phyloP scores from a whole-genome alignment of 2,329 filamentous ascomycete genomes.

The Cladosporium cucumerinum region DNA sequence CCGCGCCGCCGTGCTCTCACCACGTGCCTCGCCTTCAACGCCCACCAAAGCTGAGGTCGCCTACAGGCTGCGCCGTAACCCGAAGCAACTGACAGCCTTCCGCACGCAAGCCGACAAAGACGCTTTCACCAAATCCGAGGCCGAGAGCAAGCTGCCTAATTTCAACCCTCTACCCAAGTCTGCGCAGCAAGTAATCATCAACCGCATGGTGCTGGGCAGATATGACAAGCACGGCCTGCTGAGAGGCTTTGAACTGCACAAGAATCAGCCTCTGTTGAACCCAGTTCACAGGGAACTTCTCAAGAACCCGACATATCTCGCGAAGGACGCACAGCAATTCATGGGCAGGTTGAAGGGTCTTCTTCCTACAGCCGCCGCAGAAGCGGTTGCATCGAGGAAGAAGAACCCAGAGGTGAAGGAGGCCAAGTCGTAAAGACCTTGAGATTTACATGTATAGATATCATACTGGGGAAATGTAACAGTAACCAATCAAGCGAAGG shows the following conservation, averaged over 20 bases:
- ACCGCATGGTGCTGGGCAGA: constrained; percentile 27
- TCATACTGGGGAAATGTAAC: constrained; percentile 4
- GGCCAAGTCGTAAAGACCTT: background rate
- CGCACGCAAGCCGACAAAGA: constrained; percentile 19
- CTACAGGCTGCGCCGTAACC: constrained; percentile 19
- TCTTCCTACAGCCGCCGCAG: constrained; percentile 16
- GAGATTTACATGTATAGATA: background rate
- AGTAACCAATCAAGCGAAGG: background rate
- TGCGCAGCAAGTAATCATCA: constrained; percentile 20
- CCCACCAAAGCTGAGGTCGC: constrained; percentile 19
- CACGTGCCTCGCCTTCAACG: background rate
- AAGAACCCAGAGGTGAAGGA: background rate
- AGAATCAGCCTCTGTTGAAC: constrained; percentile 27
- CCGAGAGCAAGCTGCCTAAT: constrained; percentile 21
- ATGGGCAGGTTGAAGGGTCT: constrained; percentile 32
- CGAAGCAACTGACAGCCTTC: constrained; percentile 23
- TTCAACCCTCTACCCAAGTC: constrained; percentile 8
- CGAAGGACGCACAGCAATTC: constrained; percentile 32
- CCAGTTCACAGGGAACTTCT: constrained; percentile 21
- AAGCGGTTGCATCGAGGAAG: background rate
- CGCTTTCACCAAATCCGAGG: constrained; percentile 19
- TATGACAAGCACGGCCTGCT: constrained; percentile 24
- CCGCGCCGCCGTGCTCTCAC: constrained; percentile 22
- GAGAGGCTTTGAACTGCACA: constrained; percentile 17
- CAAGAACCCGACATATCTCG: constrained; percentile 28